phyloP scores from a whole-genome alignment of 31 red algal species.

The Asparagopsis taxiformis region DNA sequence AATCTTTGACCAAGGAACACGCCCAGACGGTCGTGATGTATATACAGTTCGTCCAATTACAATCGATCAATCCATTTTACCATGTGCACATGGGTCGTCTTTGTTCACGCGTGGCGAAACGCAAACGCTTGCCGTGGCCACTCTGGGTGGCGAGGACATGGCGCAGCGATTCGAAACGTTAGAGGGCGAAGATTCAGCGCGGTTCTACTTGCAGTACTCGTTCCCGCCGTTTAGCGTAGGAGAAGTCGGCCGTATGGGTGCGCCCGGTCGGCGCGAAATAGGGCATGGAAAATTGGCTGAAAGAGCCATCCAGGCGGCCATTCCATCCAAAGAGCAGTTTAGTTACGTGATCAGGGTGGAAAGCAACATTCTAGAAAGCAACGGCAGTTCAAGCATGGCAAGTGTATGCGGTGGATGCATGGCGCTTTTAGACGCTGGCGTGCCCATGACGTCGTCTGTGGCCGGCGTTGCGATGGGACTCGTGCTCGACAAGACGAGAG shows the following conservation, averaged over 20 bases:
- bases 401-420: constrained; percentile 88
- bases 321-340: constrained; percentile 62
- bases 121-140: constrained; percentile 88
- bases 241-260: constrained; percentile 74
- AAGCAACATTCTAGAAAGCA: constrained; percentile 61
- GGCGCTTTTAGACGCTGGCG: constrained; percentile 92
- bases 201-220: constrained; percentile 92
- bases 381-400: constrained; percentile 95
- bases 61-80: constrained; percentile 61
- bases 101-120: constrained; percentile 93
- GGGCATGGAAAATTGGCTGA: constrained; percentile 94
- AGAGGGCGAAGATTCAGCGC: constrained; percentile 42
- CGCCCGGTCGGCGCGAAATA: constrained; percentile 81
- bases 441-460: constrained; percentile 74
- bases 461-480: constrained; percentile 95
- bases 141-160: constrained; percentile 74
- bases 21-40: constrained; percentile 74
- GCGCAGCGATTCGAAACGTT: constrained; percentile 76
- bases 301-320: constrained; percentile 46
- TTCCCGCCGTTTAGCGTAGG: constrained; percentile 86
- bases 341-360: constrained; percentile 89
- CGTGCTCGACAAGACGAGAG: constrained; percentile 58
- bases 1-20: constrained; percentile 47
- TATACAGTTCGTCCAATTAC: constrained; percentile 72
- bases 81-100: constrained; percentile 81